Evolutionary conservation across 1,139 yeast species (phyloP), one percentile per base, ranked within the genome.

Genomic region (Protomyces inouyei): DNA sequence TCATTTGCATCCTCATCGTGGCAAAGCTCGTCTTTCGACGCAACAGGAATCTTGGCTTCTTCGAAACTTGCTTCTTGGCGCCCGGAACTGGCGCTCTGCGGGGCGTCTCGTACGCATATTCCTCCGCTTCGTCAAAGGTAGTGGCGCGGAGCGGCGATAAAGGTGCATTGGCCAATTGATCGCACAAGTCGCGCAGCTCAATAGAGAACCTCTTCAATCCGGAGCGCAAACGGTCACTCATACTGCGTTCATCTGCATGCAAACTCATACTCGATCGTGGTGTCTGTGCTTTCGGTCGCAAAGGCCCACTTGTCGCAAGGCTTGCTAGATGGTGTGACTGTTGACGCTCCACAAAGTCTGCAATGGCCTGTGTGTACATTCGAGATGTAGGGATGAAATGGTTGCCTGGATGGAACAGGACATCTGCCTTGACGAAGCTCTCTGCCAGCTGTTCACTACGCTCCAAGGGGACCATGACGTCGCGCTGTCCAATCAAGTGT

Each of bases 401-500:
- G 0, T 95, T 95, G 46, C 96, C 96, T 1, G 92, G 88, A 73
- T 89, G 96, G 67, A 79, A 83, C 68, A 88, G 72, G 51, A 85
- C 68, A 12, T 54, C 35, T 1, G 74, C 76, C 4, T 76, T 78
- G 56, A 77, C 76, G 69, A 86, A 83, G 1, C 79, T 74, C 14
- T 88, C 81, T 70, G 79, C 85, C 52, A 92, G 76, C 1, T 79
- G 76, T 75, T 83, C 76, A 0, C 87, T 81, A 67, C 95, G 79
- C 56, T 82, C 85, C 60, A 87, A 90, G 12, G 86, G 84, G 1
- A 92, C 93, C 16, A 92, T 86, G 0, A 97, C 89, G 72, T 93
- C 98, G 52, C 91, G 77, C 65, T 92, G 91, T 5, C 98, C 98
- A 64, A 85, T 76, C 0, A 93, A 85, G 73, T 91, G 97, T 64